Base-by-base conservation (phyloP, 2,329 filamentous ascomycete genomes). In the Teratosphaeria epicoccoides region DNA sequence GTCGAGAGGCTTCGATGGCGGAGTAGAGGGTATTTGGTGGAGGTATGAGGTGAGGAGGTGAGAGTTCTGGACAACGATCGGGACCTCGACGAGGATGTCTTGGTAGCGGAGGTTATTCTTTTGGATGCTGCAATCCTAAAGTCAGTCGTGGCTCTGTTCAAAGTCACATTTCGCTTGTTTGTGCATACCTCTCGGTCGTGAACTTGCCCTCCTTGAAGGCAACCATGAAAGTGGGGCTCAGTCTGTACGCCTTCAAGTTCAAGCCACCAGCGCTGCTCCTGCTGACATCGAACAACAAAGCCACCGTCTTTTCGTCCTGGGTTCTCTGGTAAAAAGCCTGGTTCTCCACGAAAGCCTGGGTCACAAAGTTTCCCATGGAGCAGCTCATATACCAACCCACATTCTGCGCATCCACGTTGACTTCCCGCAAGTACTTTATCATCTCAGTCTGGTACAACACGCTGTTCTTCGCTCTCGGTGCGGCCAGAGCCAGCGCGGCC, bases 321-420 rank as follows among this genome's bases (percentile, higher is more conserved):
- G 94, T 88, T 71, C 88, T 93, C 77, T 98, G 93, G 77, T 95
- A 97, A 76, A 90, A 87, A 74, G 83, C 89, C 73, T 96, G 90
- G 77, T 97, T 98, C 80, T 98, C 93, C 71, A 98, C 87, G 68
- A 95, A 90, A 76, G 85, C 87, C 68, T 86, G 72, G 77, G 90
- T 96, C 77, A 97, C 80, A 64, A 97, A 97, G 78, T 95, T 97
- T 71, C 93, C 93, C 87, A 98, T 94, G 71, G 89, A 95, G 58
- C 90, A 88, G 75, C 89, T 96, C 54, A 89, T 96, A 76, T 98
- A 98, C 90, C 90, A 98, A 65, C 93, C 93, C 55, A 95, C 88
- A 66, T 88, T 94, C 77, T 97, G 95, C 60, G 93, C 93, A 70
- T 98, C 93, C 54, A 97, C 87, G 71, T 97, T 98, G 66, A 98